phyloP scores from a whole-genome alignment of 495 filamentous ascomycete genomes.

The Lepidopterella palustris region DNA sequence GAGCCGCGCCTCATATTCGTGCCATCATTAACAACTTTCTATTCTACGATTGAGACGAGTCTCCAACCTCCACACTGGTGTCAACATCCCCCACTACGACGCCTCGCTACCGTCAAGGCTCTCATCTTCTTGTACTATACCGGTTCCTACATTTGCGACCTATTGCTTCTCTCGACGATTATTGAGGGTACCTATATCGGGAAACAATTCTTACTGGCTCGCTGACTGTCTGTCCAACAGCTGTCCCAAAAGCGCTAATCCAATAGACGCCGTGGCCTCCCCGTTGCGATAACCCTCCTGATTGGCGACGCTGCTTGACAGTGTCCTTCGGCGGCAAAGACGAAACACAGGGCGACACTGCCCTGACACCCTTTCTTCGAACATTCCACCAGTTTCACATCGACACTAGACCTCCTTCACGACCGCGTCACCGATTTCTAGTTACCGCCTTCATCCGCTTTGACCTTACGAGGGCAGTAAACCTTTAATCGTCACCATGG shows the following conservation, averaged over 20 bases:
- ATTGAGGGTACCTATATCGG: slow-evolving; percentile 13
- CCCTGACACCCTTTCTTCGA: background rate
- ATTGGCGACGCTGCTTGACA: slow-evolving; percentile 24
- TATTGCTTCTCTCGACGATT: background rate
- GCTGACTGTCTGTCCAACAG: slow-evolving; percentile 3
- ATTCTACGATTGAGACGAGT: no score
- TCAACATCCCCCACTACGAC: background rate
- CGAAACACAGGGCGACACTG: slow-evolving; percentile 15
- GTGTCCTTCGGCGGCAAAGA: slow-evolving; percentile 26
- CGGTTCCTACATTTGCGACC: background rate
- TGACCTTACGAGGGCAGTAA: slow-evolving; percentile 16
- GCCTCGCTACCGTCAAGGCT: background rate
- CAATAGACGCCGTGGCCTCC: slow-evolving; percentile 30
- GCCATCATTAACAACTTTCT: background rate
- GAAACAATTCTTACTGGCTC: slow-evolving; percentile 3
- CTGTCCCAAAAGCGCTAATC: slow-evolving; percentile 30
- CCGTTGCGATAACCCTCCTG: slow-evolving; percentile 16
- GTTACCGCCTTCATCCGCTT: background rate
- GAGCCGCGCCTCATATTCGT: background rate
- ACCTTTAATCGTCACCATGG: slow-evolving; percentile 50
- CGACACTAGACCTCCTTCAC: background rate
- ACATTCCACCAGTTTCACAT: background rate
- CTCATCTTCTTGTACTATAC: background rate
- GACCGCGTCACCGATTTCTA: background rate
- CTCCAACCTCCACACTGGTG: no score